phyloP scores from a whole-genome alignment of 345 rosid species.

The Eucalyptus curtisii region DNA sequence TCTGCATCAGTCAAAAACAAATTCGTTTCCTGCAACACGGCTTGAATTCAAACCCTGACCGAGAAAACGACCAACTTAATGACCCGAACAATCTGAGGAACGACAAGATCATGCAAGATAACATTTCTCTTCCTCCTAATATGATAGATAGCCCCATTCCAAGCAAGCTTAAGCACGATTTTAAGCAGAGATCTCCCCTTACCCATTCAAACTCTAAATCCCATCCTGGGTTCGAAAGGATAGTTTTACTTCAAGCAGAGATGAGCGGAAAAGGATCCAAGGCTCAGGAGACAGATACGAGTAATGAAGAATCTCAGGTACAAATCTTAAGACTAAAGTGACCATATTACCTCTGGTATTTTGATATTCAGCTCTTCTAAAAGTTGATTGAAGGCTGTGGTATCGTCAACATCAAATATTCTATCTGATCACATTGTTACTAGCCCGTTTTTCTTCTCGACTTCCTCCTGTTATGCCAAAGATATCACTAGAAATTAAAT shows the following conservation, averaged over 20 bases:
- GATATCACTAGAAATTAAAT: not conserved
- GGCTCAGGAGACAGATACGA: not conserved
- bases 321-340: not conserved
- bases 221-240: not conserved
- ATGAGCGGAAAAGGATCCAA: not conserved
- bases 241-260: not conserved
- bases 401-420: not conserved
- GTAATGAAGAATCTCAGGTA: not conserved
- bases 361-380: not conserved
- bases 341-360: not conserved
- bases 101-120: rapidly evolving
- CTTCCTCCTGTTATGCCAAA: not conserved
- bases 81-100: not conserved
- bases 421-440: not conserved
- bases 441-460: not conserved
- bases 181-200: not conserved
- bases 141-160: not conserved
- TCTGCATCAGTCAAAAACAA: not conserved
- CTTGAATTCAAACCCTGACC: not conserved
- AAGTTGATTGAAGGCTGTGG: not conserved
- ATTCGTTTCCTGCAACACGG: not conserved
- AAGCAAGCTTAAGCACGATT: not conserved
- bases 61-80: not conserved
- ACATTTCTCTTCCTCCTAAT: rapidly evolving
- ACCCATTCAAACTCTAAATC: not conserved